These are phyloP conservation scores for Pholiota conissans DNA, from an alignment of 768 basidiomycete genomes.

Conservation along the genomic window DNA sequence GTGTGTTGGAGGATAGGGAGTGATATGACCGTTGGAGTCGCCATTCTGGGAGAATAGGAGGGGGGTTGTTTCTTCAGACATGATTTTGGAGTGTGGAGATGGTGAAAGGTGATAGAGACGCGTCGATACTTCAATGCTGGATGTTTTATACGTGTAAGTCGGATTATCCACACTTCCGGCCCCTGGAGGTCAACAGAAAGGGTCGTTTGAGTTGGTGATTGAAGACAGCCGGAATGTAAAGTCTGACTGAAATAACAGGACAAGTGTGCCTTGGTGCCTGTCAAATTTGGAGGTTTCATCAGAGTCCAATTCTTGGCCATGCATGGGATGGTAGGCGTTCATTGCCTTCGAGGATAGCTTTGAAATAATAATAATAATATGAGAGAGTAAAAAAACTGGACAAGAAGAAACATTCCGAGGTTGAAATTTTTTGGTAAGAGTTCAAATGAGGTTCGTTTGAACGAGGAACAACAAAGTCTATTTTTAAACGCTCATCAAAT, in stretches of 20 bases:
- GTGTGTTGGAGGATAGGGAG: slow-evolving; percentile 2
- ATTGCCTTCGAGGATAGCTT: too few species aligned
- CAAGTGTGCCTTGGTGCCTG: not conserved
- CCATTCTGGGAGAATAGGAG: not conserved
- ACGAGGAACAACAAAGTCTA: too few species aligned
- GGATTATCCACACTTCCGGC: not conserved
- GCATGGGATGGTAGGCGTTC: too few species aligned
- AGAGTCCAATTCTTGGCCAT: too few species aligned
- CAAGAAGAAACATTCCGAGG: too few species aligned
- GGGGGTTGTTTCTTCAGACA: slow-evolving; percentile 1
- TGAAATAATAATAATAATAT: too few species aligned
- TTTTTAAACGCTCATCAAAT: too few species aligned
- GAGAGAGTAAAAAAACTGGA: too few species aligned
- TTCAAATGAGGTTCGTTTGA: too few species aligned
- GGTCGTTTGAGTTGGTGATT: not conserved
- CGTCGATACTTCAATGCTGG: not conserved
- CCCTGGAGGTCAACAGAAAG: not conserved
- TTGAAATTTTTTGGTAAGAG: too few species aligned
- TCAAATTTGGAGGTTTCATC: slow-evolving; percentile 8
- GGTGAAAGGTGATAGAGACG: not conserved
- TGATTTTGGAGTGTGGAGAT: not conserved
- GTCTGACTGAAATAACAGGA: not conserved
- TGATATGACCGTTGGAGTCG: not conserved
- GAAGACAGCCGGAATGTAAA: not conserved
- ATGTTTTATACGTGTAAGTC: not conserved